These are phyloP conservation scores for Dactylonectria estremocensis DNA, from an alignment of 2,329 filamentous ascomycete species.

Conservation along the genomic window DNA sequence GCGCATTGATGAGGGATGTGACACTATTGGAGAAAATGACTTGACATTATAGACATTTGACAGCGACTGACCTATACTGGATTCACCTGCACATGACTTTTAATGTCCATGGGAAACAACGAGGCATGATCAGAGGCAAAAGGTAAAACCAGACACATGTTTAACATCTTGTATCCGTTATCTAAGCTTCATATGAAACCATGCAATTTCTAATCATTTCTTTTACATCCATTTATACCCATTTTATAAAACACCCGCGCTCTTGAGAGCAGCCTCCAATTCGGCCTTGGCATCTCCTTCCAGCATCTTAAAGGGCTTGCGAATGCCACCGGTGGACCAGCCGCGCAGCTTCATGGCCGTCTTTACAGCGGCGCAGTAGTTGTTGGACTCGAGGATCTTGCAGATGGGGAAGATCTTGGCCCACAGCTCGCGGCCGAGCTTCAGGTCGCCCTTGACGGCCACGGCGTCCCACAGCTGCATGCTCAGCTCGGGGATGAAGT, in stretches of 20 bases:
- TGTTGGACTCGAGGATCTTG: constrained; percentile 64
- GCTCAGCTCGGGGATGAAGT: constrained; percentile 65
- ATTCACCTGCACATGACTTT: not conserved
- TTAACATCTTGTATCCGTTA: not conserved
- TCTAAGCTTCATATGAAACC: constrained; percentile 10
- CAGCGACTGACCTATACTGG: not conserved
- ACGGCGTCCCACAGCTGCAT: constrained; percentile 64
- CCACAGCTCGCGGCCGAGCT: constrained; percentile 62
- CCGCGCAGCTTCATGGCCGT: constrained; percentile 65
- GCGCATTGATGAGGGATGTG: not conserved
- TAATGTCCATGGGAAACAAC: too few relatives aligned
- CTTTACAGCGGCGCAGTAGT: constrained; percentile 64
- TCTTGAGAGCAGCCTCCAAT: constrained; percentile 54
- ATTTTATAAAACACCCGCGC: constrained; percentile 54
- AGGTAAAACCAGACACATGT: too few relatives aligned
- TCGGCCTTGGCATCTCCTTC: constrained; percentile 50
- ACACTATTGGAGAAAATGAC: not conserved
- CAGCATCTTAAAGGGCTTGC: constrained; percentile 63
- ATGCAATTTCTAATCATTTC: not conserved
- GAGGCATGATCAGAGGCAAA: too few relatives aligned
- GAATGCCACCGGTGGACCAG: constrained; percentile 61
- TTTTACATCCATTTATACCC: not conserved
- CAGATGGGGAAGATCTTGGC: constrained; percentile 65
- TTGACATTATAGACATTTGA: not conserved
- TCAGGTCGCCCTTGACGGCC: constrained; percentile 55